Evolutionary conservation across 164 flowering plant genomes (phyloP).

Genomic region (Litsea cubeba): DNA sequence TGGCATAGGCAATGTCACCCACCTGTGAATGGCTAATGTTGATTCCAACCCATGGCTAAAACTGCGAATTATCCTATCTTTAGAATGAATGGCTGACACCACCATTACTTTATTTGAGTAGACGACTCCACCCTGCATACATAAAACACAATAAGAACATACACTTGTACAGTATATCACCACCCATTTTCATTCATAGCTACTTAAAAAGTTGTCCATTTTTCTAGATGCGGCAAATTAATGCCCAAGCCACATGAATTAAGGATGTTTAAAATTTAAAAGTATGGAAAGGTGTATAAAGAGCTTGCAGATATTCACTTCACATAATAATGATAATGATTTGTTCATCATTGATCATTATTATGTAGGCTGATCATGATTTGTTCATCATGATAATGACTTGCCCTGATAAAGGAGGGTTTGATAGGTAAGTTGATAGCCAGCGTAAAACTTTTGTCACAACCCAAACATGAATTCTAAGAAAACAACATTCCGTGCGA

Average conservation of each 20-base stretch:
- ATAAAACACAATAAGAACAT: neutral
- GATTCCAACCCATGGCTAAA: conserved; percentile 57
- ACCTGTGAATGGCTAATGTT: conserved; percentile 59
- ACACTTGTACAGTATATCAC: neutral
- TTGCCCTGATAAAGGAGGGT: too few relatives aligned
- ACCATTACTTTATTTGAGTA: conserved; percentile 67
- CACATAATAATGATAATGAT: too few relatives aligned
- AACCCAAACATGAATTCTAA: too few relatives aligned
- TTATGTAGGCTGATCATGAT: too few relatives aligned
- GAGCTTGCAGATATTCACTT: too few relatives aligned
- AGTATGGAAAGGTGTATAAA: too few relatives aligned
- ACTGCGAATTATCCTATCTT: conserved; percentile 36
- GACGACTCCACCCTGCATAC: conserved; percentile 72
- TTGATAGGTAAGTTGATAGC: too few relatives aligned
- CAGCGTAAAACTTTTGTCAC: too few relatives aligned
- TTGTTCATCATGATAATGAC: too few relatives aligned
- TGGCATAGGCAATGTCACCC: conserved; percentile 6
- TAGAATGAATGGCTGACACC: conserved; percentile 53
- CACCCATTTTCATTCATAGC: neutral
- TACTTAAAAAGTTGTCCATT: too few relatives aligned
- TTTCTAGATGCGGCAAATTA: neutral
- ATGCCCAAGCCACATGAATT: neutral
- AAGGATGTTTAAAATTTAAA: neutral
- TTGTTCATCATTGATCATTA: too few relatives aligned
- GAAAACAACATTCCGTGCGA: too few relatives aligned